These are phyloP conservation scores for Stenocarpella maydis DNA, from an alignment of 2,329 filamentous ascomycete genomes.

Conservation along the genomic window DNA sequence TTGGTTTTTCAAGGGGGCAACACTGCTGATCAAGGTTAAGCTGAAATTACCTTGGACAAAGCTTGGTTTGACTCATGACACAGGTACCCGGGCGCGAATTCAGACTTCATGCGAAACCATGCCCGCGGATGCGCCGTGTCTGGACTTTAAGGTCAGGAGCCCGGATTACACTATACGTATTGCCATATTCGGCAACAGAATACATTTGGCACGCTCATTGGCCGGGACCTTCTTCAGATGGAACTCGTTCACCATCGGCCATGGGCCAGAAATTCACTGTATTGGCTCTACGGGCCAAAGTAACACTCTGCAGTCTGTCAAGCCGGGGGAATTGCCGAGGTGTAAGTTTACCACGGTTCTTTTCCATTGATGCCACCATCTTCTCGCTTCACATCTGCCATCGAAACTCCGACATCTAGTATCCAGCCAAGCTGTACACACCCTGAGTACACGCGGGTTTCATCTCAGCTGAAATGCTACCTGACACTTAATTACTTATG, in stretches of 20 bases:
- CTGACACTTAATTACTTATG: no score
- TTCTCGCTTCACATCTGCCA: not conserved
- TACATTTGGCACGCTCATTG: not conserved
- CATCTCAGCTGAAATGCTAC: not conserved
- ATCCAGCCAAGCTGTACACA: not conserved
- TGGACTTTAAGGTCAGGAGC: constrained; percentile 8
- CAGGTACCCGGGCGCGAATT: constrained; percentile 2
- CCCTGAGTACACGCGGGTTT: not conserved
- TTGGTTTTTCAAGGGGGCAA: constrained; percentile 3
- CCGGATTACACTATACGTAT: not conserved
- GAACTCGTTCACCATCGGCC: no score
- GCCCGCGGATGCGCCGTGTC: not conserved
- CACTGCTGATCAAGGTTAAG: constrained; percentile 9
- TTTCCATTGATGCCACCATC: not conserved
- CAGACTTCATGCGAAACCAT: constrained; percentile 1
- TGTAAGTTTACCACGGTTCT: no score
- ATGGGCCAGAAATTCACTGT: not conserved
- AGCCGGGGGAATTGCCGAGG: not conserved
- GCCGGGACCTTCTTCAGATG: not conserved
- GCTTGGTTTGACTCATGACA: constrained; percentile 24
- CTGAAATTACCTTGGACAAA: constrained; percentile 7
- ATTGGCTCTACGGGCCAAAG: no score
- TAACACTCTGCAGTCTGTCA: no score
- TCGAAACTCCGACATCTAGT: not conserved
- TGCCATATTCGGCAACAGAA: not conserved